Percentiles rank a stretch among this genome's conserved stretches.
phyloP scores from a whole-genome alignment of 495 filamentous ascomycete genomes.

The Cenococcum geophilum region DNA sequence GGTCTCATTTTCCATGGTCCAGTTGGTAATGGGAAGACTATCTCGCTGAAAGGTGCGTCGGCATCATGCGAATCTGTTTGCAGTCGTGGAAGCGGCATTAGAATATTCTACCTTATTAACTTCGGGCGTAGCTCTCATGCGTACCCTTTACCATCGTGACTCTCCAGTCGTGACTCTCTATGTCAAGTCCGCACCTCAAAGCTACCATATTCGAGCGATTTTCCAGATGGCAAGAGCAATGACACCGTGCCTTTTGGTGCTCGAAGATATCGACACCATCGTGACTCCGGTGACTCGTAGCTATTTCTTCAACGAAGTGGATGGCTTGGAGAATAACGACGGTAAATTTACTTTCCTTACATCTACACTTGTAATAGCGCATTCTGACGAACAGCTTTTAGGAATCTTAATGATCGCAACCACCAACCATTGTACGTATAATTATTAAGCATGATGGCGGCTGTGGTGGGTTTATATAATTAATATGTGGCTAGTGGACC shows the following conservation, averaged over 20 bases:
- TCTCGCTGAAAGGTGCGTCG: constrained; percentile 22
- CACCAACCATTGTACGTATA: constrained; percentile 50
- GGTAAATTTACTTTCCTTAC: constrained; percentile 23
- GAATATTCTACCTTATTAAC: neutral
- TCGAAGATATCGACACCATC: constrained; percentile 64
- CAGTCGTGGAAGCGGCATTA: neutral
- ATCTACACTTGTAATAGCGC: neutral
- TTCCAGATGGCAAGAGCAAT: constrained; percentile 35
- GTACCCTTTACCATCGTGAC: constrained; percentile 23
- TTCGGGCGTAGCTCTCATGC: constrained; percentile 25
- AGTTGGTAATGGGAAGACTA: constrained; percentile 36
- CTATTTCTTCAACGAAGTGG: constrained; percentile 68
- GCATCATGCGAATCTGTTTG: neutral
- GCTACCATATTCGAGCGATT: constrained; percentile 29
- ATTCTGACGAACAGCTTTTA: neutral
- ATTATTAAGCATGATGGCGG: neutral
- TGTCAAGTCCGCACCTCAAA: constrained; percentile 30
- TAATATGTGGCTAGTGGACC: constrained; percentile 18
- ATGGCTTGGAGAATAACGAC: constrained; percentile 61
- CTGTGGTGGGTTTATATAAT: neutral
- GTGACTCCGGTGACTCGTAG: constrained; percentile 48
- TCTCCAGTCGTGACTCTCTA: constrained; percentile 29
- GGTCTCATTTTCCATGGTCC: constrained; percentile 39
- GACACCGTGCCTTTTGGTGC: constrained; percentile 48
- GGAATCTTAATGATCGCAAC: constrained; percentile 58